Evolutionary conservation across 2,329 filamentous ascomycete species (phyloP).

Genomic region (Arthrobotrys sinensis): DNA sequence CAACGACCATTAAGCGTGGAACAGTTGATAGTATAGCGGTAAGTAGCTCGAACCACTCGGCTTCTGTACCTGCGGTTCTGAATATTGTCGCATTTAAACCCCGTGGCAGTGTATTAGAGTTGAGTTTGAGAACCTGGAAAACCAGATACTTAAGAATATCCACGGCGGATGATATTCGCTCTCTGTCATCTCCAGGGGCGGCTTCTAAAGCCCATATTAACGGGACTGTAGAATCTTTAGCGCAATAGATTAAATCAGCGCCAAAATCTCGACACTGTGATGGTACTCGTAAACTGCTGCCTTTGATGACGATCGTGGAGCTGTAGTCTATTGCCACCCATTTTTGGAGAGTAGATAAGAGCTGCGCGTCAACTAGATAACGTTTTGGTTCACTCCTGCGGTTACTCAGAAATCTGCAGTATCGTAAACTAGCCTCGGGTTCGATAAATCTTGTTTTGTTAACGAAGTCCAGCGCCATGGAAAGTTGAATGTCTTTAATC

Average conservation of each 20-base stretch:
- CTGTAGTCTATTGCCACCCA: not conserved
- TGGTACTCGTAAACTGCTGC: not conserved
- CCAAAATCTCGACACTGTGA: constrained; percentile 13
- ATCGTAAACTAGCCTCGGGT: constrained; percentile 15
- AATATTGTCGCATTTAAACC: not conserved
- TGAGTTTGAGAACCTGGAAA: constrained; percentile 8
- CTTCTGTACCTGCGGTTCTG: constrained; percentile 7
- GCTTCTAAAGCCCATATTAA: constrained; percentile 19
- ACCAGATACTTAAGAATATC: constrained; percentile 21
- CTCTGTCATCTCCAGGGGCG: not conserved
- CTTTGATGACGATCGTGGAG: constrained; percentile 17
- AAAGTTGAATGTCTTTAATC: constrained; percentile 1
- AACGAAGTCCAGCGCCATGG: constrained; percentile 4
- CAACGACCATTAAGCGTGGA: constrained; percentile 4
- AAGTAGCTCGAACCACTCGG: constrained; percentile 13
- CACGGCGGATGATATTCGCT: constrained; percentile 3
- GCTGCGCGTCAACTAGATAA: constrained; percentile 4
- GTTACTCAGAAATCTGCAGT: constrained; percentile 6
- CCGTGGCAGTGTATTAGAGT: constrained; percentile 7
- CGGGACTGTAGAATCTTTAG: not conserved
- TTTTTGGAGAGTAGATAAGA: not conserved
- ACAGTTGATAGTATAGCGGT: constrained; percentile 5
- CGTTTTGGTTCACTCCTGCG: constrained; percentile 3
- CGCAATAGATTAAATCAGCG: constrained; percentile 10
- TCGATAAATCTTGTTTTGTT: constrained; percentile 9